Base-by-base conservation (phyloP, 768 basidiomycete genomes). In the Leccinum variicolor region DNA sequence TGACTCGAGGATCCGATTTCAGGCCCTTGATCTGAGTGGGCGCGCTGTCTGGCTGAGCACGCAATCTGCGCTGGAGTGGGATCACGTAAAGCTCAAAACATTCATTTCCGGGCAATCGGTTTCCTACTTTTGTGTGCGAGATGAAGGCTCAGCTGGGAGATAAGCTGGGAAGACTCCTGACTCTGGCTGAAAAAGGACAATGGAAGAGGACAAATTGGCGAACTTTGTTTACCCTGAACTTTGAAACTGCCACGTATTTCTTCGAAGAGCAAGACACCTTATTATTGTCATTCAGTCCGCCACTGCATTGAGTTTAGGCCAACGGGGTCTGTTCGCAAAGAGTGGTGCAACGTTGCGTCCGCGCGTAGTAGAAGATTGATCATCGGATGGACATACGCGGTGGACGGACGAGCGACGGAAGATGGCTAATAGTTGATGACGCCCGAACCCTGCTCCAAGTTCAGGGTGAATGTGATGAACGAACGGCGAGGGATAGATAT, bases 331-430 rank as follows among this genome's bases (percentile, higher is more conserved):
- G 46, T 54, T 60, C 57, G 55, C 55, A 19, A 56, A 61, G 55
- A 57, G 50, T 52, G 43, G 17, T 57, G 52, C 66, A 66, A 67
- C 66, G 65, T 68, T 66, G 66, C 41, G 48, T 57, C 54, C 66
- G 53, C 50, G 60, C 66, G 57, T 43, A 45, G 54, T 45, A 57
- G 65, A 67, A 67, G 66, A 65, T 65, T 65, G 65, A 67, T 66
- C 47, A 66, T 66, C 65, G 64, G 65, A 56, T 52, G 47, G 21
- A 52, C 49, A 59, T 56, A 56, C 52, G 28, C 25, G 56, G 55
- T 60, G 43, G 21, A 57, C 56, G 61, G 63, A 59, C 49, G 49
- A 45, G 54, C 55, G 52, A 61, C 50, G 53, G 55, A 57, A 48
- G 21, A 34, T 62, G 53, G 49, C 26, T 56, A 49, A 54, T 56